Evolutionary conservation across 805 yeast genomes (phyloP), one percentile per base, ranked within the genome.

Genomic region (Saturnispora serradocipensis): DNA sequence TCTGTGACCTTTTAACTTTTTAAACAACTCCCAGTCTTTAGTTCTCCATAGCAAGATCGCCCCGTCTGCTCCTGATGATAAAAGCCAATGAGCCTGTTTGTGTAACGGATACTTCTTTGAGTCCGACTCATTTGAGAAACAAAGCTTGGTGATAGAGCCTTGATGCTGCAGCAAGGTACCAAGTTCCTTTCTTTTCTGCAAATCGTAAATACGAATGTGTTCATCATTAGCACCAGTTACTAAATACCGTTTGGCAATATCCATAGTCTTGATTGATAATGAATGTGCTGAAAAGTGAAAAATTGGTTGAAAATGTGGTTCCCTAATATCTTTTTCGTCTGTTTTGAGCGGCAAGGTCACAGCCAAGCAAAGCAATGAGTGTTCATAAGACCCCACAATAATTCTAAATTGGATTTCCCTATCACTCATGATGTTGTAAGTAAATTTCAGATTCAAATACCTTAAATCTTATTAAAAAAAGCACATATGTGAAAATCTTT

Each of bases 161-260:
- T 83, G 67, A 62, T 93, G 99, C 47, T 88, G 86, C 61, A 91
- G 71, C 51, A 93, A 69, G 1, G 95, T 88, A 10, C 99, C 99
- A 53, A 93, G 73, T 67, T 93, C 99, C 61, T 88, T 88, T 62
- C 99, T 79, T 64, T 87, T 88, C 62, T 89, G 97, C 55, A 93
- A 72, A 70, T 93, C 99, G 65, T 93, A 93, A 16, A 93, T 86
- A 59, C 95, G 81, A 53, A 93, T 89, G 64, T 88, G 96, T 66
- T 93, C 98, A 65, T 93, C 99, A 64, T 91, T 91, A 4, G 95
- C 83, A 4, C 98, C 99, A 3, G 96, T 86, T 3, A 89, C 97
- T 42, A 93, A 71, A 63, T 88, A 89, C 61, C 97, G 74, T 60
- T 80, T 84, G 28, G 93, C 87, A 20, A 82, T 72, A 56, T 91